These are phyloP conservation scores for Rutstroemia sp. DNA, from an alignment of 2,329 filamentous ascomycete genomes.

Conservation along the genomic window DNA sequence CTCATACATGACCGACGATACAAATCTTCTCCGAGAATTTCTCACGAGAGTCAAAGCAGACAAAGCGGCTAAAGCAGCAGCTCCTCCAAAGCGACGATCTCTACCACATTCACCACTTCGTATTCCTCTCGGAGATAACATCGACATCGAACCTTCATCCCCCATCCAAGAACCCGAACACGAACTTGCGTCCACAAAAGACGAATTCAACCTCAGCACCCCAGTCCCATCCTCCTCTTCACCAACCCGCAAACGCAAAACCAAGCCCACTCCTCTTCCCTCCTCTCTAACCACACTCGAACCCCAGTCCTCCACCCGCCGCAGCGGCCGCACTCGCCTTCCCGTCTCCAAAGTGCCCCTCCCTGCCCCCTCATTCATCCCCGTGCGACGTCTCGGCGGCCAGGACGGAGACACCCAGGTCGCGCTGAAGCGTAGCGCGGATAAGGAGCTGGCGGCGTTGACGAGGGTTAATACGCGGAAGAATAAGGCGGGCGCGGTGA, in stretches of 20 bases:
- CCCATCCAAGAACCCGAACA: slow-evolving; percentile 13
- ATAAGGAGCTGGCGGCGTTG: slow-evolving; percentile 36
- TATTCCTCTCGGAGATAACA: slow-evolving; percentile 20
- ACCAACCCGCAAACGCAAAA: slow-evolving; percentile 17
- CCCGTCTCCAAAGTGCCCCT: slow-evolving; percentile 21
- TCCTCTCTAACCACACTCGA: slow-evolving; percentile 17
- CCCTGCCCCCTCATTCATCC: slow-evolving; percentile 27
- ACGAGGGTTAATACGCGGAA: slow-evolving; percentile 39
- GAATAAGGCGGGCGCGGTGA: slow-evolving; percentile 36
- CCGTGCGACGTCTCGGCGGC: slow-evolving; percentile 24
- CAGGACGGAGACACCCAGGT: slow-evolving; percentile 26
- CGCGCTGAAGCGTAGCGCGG: slow-evolving; percentile 30
- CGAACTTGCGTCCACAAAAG: not conserved
- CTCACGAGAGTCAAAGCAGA: slow-evolving; percentile 31
- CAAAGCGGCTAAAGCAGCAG: slow-evolving; percentile 29
- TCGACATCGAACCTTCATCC: slow-evolving; percentile 17
- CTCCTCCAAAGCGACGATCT: slow-evolving; percentile 24
- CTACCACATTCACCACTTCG: slow-evolving; percentile 28
- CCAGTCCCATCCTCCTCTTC: slow-evolving; percentile 9
- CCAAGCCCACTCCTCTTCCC: slow-evolving; percentile 1
- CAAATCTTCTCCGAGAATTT: slow-evolving; percentile 31
- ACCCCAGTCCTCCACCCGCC: slow-evolving; percentile 18
- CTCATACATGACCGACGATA: slow-evolving; percentile 27
- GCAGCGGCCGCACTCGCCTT: slow-evolving; percentile 28
- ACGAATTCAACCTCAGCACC: slow-evolving; percentile 22